phyloP scores from a whole-genome alignment of 768 basidiomycete genomes.

The Tubosaeta brunneosetosa region DNA sequence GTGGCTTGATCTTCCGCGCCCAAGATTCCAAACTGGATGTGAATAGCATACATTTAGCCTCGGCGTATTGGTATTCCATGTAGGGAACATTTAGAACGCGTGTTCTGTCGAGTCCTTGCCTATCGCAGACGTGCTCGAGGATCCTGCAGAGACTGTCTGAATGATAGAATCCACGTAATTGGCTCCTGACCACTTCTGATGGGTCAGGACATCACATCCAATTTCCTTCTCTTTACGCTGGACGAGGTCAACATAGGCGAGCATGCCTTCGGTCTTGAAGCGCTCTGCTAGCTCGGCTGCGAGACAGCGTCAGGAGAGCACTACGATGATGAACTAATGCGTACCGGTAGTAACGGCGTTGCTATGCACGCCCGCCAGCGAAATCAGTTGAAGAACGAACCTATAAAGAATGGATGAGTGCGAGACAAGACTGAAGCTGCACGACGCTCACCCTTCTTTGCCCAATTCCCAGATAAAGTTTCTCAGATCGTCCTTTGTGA shows the following conservation, averaged over 20 bases:
- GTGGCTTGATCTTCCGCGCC: slow-evolving; percentile 2
- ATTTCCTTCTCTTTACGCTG: slow-evolving; percentile 87
- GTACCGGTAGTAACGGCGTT: slow-evolving; percentile 73
- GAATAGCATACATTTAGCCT: slow-evolving; percentile 3
- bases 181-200: slow-evolving; percentile 96
- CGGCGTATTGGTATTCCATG: background rate
- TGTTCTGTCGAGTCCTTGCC: slow-evolving; percentile 91
- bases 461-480: slow-evolving; percentile 87
- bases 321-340: slow-evolving; percentile 9
- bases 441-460: slow-evolving; percentile 64
- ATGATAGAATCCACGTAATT: slow-evolving; percentile 88
- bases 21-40: background rate
- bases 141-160: slow-evolving; percentile 79
- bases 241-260: slow-evolving; percentile 85
- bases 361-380: slow-evolving; percentile 85
- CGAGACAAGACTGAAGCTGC: background rate
- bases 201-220: slow-evolving; percentile 85
- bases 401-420: slow-evolving; percentile 33
- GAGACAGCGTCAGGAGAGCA: slow-evolving; percentile 3
- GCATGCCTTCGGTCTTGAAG: slow-evolving; percentile 87
- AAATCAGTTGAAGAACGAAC: slow-evolving; percentile 85
- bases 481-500: slow-evolving; percentile 70
- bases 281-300: slow-evolving; percentile 72
- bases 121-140: slow-evolving; percentile 77
- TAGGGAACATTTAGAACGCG: slow-evolving; percentile 47